Evolutionary conservation across 2,329 filamentous ascomycete genomes (phyloP), one percentile per base, ranked within the genome.

Genomic region (Trichoderma breve): DNA sequence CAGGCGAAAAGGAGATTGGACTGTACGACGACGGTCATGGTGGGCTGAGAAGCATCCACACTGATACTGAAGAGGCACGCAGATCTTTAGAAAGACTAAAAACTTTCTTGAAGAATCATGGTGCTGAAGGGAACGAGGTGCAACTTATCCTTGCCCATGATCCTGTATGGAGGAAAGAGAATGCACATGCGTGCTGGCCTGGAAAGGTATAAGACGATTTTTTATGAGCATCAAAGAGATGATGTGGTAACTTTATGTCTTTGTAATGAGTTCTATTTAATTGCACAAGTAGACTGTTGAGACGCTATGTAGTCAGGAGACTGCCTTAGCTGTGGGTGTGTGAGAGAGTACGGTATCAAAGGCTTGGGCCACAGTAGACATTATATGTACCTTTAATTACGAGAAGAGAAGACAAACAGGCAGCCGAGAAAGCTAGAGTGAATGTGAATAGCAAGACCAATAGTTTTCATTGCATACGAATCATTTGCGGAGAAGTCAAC

Each of bases 131-230:
- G 3, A 24, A 9, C 12, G 15, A 62, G 5, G 67, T 62, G 30
- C 57, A 70, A 7, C 15, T 62, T 36, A 36, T 70, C 6, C 57
- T 70, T 7, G 67, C 67, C 9, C 67, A 70, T 36, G 67, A 70
- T n/a, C n/a, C 39, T 2, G 18, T 51, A 4, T 70, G 67, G 67
- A 18, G 57, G 57, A 32, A 53, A n/a, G 39, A 53, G 39, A 70
- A 70, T 36, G n/a, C 4, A 11, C 67, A 70, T 8, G 57, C 57
- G 18, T 70, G 55, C 6, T 70, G 67, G 67, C 67, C 67, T 8
- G 67, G 67, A 0, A 69, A 53, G 28, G n/a, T 69, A 57, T 69
- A 39, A 39, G 32, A 0, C 6, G 30, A 1, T 18, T 39, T 9
- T 0, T 21, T 7, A 8, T 34, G 7, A 30, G 8, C 15, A 34